phyloP scores from a whole-genome alignment of 2,329 filamentous ascomycete species.

The Metarhizium sp. region DNA sequence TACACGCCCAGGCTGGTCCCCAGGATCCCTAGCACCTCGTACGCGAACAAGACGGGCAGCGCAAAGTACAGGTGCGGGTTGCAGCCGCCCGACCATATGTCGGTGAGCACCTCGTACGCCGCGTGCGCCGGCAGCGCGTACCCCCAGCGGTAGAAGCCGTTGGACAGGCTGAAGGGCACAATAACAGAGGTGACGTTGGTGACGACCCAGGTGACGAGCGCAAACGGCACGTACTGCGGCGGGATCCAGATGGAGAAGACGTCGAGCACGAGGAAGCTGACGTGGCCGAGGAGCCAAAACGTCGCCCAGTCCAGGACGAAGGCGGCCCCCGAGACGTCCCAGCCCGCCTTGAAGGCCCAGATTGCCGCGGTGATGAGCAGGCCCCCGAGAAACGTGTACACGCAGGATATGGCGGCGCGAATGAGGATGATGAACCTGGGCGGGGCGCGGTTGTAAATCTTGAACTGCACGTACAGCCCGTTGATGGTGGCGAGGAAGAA shows the following conservation, averaged over 20 bases:
- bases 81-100: conserved; percentile 12
- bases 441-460: conserved; percentile 7
- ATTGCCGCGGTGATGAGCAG: no score
- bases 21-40: conserved; percentile 8
- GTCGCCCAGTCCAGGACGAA: conserved; percentile 12
- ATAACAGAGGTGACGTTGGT: conserved; percentile 12
- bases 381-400: no score
- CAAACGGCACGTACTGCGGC: conserved; percentile 12
- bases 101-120: conserved; percentile 10
- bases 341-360: no score
- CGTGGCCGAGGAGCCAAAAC: conserved; percentile 13
- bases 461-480: conserved; percentile 9
- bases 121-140: conserved; percentile 11
- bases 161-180: conserved; percentile 10
- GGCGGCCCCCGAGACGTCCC: conserved; percentile 6
- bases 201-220: conserved; percentile 10
- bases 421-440: conserved; percentile 9
- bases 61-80: conserved; percentile 12
- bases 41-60: conserved; percentile 12
- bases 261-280: conserved; percentile 12
- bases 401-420: conserved; percentile 2
- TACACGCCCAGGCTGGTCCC: conserved; percentile 9
- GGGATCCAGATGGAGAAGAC: conserved; percentile 15
- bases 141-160: conserved; percentile 11
- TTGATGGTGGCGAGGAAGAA: conserved; percentile 13